Evolutionary conservation across 2,329 filamentous ascomycete genomes (phyloP).

Genomic region (Cladophialophora yegresii): DNA sequence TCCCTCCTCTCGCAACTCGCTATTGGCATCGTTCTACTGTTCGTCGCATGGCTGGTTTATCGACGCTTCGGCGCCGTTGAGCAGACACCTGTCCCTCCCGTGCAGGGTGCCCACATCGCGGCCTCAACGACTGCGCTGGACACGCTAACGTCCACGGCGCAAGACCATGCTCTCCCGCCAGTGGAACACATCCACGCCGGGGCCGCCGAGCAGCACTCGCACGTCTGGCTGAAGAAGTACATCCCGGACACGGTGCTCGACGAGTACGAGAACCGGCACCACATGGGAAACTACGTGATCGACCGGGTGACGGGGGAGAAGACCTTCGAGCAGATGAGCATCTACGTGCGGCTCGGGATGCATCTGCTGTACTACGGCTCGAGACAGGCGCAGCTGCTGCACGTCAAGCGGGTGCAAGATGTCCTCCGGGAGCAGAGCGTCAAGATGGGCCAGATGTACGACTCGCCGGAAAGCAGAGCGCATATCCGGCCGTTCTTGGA

Average conservation of each 20-base stretch:
- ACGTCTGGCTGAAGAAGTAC: slow-evolving; percentile 32
- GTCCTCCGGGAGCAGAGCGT: slow-evolving; percentile 44
- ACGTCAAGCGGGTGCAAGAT: slow-evolving; percentile 41
- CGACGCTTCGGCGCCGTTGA: neutral
- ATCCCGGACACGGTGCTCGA: slow-evolving; percentile 37
- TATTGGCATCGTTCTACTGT: neutral
- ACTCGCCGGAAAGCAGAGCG: slow-evolving; percentile 41
- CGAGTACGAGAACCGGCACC: slow-evolving; percentile 40
- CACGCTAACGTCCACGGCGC: slow-evolving; percentile 6
- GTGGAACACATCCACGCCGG: slow-evolving; percentile 17
- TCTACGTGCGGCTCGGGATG: slow-evolving; percentile 49
- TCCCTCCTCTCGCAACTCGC: neutral
- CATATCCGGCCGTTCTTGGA: slow-evolving; percentile 49
- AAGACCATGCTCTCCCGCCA: slow-evolving; percentile 6
- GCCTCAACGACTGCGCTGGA: slow-evolving; percentile 7
- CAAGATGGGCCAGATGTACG: slow-evolving; percentile 48
- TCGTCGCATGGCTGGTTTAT: neutral
- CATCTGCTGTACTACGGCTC: slow-evolving; percentile 49
- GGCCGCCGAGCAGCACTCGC: slow-evolving; percentile 22
- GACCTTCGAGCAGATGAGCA: slow-evolving; percentile 47
- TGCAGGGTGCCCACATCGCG: neutral
- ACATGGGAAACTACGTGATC: slow-evolving; percentile 50
- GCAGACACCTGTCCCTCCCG: neutral
- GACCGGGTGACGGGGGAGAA: slow-evolving; percentile 46
- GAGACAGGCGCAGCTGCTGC: slow-evolving; percentile 44